These are phyloP conservation scores for Takakia lepidozioides DNA, from an alignment of 225 moss, liverwort and hornwort species.

Conservation along the genomic window DNA sequence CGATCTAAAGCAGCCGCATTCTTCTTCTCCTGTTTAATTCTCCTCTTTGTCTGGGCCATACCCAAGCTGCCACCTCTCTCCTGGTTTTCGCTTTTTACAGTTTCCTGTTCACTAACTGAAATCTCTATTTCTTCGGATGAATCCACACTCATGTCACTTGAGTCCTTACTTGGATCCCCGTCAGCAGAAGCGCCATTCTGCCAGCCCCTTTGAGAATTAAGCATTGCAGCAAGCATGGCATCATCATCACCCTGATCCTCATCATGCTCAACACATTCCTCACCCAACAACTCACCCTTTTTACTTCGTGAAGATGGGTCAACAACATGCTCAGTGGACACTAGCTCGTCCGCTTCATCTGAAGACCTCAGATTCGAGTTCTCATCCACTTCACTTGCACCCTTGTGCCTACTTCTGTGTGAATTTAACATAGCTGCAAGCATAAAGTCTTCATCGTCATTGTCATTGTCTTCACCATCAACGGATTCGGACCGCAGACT, in stretches of 20 bases:
- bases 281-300: constrained; percentile 18
- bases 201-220: constrained; percentile 23
- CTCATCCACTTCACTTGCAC: constrained; percentile 10
- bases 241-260: constrained; percentile 38
- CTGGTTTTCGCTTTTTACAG: not conserved
- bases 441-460: constrained; percentile 24
- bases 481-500: not conserved
- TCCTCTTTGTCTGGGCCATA: constrained; percentile 50
- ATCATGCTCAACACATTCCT: constrained; percentile 11
- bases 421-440: constrained; percentile 10
- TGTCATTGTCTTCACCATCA: constrained; percentile 7
- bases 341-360: constrained; percentile 1
- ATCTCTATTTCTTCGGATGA: constrained; percentile 18
- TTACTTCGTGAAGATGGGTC: constrained; percentile 10
- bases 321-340: constrained; percentile 3
- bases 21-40: constrained; percentile 59
- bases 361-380: not conserved
- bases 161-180: constrained; percentile 7
- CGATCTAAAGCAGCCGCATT: constrained; percentile 51
- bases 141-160: constrained; percentile 11
- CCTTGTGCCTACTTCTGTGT: constrained; percentile 6
- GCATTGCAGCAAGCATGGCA: constrained; percentile 33
- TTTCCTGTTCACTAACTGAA: constrained; percentile 4
- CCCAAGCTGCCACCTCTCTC: constrained; percentile 30
- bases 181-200: constrained; percentile 11